Evolutionary conservation across 1,284 basidiomycete genomes (phyloP).

Genomic region (Tylopilus sp.): DNA sequence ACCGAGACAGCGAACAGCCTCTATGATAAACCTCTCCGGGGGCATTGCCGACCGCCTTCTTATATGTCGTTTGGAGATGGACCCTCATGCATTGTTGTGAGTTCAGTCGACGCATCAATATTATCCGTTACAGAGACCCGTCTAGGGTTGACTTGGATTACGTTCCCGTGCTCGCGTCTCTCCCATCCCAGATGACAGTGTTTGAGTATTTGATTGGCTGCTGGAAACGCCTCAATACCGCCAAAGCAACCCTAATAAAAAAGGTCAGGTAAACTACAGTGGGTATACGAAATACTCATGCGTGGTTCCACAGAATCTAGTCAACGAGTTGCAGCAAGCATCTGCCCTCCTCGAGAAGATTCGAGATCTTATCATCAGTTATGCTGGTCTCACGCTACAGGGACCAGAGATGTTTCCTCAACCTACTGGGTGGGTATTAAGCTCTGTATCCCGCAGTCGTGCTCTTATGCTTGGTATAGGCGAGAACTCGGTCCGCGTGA

Average conservation of each 20-base stretch:
- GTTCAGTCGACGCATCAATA: constrained; percentile 28
- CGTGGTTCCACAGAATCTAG: constrained; percentile 42
- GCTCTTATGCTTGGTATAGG: constrained; percentile 35
- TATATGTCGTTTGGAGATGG: constrained; percentile 83
- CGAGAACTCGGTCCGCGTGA: constrained; percentile 73
- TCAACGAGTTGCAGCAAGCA: constrained; percentile 61
- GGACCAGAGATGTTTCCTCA: constrained; percentile 95
- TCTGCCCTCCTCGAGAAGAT: constrained; percentile 65
- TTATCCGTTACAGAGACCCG: neutral
- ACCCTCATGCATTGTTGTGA: constrained; percentile 71
- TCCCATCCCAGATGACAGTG: constrained; percentile 76
- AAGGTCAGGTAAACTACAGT: constrained; percentile 41
- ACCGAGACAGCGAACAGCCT: constrained; percentile 15
- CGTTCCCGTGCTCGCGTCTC: constrained; percentile 71
- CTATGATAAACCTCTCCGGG: constrained; percentile 42
- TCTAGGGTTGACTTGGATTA: constrained; percentile 79
- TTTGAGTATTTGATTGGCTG: constrained; percentile 91
- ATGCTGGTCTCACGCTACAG: constrained; percentile 86
- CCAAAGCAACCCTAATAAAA: constrained; percentile 54
- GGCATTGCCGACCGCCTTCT: constrained; percentile 78
- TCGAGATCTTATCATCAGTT: constrained; percentile 81
- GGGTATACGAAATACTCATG: neutral
- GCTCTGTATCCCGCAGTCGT: neutral
- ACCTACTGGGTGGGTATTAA: constrained; percentile 58
- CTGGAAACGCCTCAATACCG: constrained; percentile 80